phyloP scores from a whole-genome alignment of 352 stramenopile genomes.

The Globisporangium nunn region DNA sequence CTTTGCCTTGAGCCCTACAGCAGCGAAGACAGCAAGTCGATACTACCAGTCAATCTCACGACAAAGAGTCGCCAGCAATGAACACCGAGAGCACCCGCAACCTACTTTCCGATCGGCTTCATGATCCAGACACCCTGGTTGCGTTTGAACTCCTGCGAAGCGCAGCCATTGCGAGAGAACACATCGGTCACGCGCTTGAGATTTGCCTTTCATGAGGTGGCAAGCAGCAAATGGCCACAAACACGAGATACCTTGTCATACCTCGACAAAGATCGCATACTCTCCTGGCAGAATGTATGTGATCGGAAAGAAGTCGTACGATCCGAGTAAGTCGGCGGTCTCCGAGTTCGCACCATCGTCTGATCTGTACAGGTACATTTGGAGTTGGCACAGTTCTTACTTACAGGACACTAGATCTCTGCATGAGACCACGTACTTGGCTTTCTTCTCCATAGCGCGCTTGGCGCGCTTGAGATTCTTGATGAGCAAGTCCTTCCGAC shows the following conservation, averaged over 20 bases:
- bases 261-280: constrained; percentile 92
- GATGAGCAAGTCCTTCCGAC: constrained; percentile 91
- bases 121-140: constrained; percentile 94
- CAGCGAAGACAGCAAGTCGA: background rate
- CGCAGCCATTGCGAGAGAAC: no score
- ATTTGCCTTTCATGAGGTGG: no score
- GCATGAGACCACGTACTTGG: constrained; percentile 26
- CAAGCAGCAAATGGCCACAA: background rate
- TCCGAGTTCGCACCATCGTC: constrained; percentile 22
- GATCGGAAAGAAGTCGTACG: constrained; percentile 89
- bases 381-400: background rate
- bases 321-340: constrained; percentile 24
- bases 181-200: no score
- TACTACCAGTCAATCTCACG: background rate
- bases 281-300: constrained; percentile 93
- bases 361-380: constrained; percentile 17
- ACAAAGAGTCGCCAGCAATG: background rate
- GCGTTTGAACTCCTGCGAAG: constrained; percentile 80
- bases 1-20: constrained; percentile 77
- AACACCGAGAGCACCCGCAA: constrained; percentile 1
- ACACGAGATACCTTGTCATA: background rate
- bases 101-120: constrained; percentile 91
- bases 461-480: constrained; percentile 93
- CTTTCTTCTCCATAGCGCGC: constrained; percentile 74
- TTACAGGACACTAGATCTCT: no score